These are phyloP conservation scores for Mycena chlorophos DNA, from an alignment of 768 basidiomycete species.

Conservation along the genomic window DNA sequence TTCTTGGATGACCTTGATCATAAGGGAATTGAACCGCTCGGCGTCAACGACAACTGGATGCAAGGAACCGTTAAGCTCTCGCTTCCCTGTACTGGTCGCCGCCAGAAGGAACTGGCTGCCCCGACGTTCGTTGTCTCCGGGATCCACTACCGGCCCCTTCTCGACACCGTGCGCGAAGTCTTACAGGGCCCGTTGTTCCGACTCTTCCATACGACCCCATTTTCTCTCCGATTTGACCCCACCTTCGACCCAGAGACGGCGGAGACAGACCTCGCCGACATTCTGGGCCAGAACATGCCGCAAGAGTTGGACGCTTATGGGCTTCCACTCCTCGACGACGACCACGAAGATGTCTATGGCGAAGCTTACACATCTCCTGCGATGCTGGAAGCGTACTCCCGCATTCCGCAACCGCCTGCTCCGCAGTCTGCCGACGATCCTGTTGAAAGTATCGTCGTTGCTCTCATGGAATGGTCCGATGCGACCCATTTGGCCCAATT, in stretches of 20 bases:
- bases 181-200: background rate
- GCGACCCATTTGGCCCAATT: constrained; percentile 26
- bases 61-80: background rate
- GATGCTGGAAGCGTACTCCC: background rate
- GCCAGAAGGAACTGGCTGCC: background rate
- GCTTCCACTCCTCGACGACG: background rate
- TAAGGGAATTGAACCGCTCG: background rate
- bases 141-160: background rate
- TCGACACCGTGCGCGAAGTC: background rate
- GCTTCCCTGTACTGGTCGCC: background rate
- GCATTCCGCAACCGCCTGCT: too few species aligned
- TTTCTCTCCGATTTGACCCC: background rate
- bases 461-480: constrained; percentile 28
- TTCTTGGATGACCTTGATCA: background rate
- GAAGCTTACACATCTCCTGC: background rate
- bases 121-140: too few species aligned
- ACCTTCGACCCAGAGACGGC: background rate
- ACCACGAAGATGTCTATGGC: too few species aligned
- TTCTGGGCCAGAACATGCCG: background rate
- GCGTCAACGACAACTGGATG: background rate
- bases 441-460: constrained; percentile 10
- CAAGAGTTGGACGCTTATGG: too few species aligned
- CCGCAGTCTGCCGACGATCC: background rate
- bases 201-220: background rate
- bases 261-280: background rate